phyloP scores from a whole-genome alignment of 768 basidiomycete species.

The Boletus insuetus region DNA sequence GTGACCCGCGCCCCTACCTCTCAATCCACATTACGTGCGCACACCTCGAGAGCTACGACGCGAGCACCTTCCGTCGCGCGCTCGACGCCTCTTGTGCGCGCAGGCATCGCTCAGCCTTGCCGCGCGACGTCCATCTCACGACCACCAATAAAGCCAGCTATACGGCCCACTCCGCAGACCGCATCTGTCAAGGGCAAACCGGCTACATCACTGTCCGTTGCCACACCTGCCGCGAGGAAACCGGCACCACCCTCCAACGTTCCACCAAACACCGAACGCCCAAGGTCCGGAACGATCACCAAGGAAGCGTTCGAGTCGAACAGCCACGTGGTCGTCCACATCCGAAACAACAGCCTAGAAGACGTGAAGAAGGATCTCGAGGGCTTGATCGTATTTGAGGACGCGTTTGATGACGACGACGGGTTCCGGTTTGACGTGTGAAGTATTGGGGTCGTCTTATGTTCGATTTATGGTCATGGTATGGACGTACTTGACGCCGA shows the following conservation, averaged over 20 bases:
- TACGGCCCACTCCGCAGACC: conserved; percentile 4
- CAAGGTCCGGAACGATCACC: conserved; percentile 27
- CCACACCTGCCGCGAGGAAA: not conserved
- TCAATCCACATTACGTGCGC: conserved; percentile 17
- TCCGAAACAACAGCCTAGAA: conserved; percentile 24
- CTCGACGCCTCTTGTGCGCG: conserved; percentile 17
- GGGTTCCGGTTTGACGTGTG: conserved; percentile 30
- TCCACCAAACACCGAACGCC: conserved; percentile 2
- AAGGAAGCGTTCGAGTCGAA: conserved; percentile 23
- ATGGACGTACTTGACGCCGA: conserved; percentile 5
- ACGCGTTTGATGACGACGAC: conserved; percentile 26
- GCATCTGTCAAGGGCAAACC: conserved; percentile 10
- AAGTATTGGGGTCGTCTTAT: not conserved
- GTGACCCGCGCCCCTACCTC: conserved; percentile 23
- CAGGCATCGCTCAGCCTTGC: not conserved
- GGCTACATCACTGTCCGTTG: not conserved
- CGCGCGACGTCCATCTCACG: conserved; percentile 9
- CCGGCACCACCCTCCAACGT: not conserved
- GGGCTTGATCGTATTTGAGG: conserved; percentile 29
- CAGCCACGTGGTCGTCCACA: conserved; percentile 15
- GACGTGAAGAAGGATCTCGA: conserved; percentile 33
- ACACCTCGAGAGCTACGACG: conserved; percentile 19
- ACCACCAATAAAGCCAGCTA: conserved; percentile 5
- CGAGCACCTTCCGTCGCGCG: conserved; percentile 15
- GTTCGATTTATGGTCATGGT: conserved; percentile 16